These are phyloP conservation scores for Physcomitrellopsis africana DNA, from an alignment of 225 moss, liverwort and hornwort species.

Conservation along the genomic window DNA sequence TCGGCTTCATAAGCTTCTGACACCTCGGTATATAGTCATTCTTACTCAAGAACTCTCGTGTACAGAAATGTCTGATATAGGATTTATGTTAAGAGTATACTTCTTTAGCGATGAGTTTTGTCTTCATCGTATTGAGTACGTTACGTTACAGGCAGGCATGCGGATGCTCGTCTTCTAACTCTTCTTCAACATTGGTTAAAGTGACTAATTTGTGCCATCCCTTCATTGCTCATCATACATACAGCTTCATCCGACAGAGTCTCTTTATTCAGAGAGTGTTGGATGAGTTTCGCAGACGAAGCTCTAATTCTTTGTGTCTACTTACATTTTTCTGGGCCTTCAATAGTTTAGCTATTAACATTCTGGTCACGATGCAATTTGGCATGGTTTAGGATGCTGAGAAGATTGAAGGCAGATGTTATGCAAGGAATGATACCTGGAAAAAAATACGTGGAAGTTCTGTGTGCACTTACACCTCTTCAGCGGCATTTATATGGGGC, in stretches of 20 bases:
- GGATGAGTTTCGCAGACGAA: background rate
- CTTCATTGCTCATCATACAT: slow-evolving; percentile 11
- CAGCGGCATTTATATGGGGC: slow-evolving; percentile 72
- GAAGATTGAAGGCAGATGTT: slow-evolving; percentile 83
- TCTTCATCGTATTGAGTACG: slow-evolving; percentile 7
- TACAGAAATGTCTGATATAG: background rate
- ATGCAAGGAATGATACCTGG: slow-evolving; percentile 74
- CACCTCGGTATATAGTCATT: slow-evolving; percentile 59
- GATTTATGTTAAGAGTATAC: slow-evolving; percentile 2
- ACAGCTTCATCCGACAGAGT: slow-evolving; percentile 1
- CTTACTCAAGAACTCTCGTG: background rate
- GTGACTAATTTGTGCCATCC: background rate
- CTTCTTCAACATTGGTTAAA: slow-evolving; percentile 18
- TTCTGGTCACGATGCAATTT: slow-evolving; percentile 19
- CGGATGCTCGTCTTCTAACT: slow-evolving; percentile 1
- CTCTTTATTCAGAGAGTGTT: background rate
- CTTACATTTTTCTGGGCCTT: background rate
- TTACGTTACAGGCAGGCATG: slow-evolving; percentile 16
- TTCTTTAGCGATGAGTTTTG: background rate
- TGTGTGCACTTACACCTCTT: slow-evolving; percentile 68
- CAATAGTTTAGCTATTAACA: slow-evolving; percentile 19
- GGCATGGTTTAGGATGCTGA: slow-evolving; percentile 71
- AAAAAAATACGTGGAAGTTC: slow-evolving; percentile 73
- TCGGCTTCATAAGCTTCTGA: slow-evolving; percentile 72
- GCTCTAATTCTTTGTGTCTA: background rate